Percentiles rank a stretch among this genome's conserved stretches.
Evolutionary conservation across 2,329 filamentous ascomycete genomes (phyloP).

Genomic region (Fusarium euwallaceae): DNA sequence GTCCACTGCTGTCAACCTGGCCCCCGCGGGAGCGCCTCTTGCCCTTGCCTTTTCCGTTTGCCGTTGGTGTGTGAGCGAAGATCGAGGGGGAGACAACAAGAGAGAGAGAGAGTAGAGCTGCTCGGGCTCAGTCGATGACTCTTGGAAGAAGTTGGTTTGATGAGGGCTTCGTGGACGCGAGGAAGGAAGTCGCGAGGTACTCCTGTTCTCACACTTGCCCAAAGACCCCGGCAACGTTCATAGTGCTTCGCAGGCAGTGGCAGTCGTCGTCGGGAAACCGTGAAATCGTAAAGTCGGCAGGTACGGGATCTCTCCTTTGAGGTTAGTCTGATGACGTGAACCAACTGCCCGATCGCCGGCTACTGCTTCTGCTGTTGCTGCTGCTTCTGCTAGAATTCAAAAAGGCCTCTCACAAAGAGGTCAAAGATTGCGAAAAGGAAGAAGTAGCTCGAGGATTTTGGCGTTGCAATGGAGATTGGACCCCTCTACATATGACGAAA

Average conservation of each 20-base stretch:
- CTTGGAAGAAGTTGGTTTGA: not conserved
- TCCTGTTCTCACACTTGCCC: conserved; percentile 13
- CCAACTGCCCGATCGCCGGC: not conserved
- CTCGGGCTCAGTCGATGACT: not conserved
- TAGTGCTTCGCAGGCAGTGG: not conserved
- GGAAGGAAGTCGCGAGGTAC: conserved; percentile 1
- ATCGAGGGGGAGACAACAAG: conserved; percentile 16
- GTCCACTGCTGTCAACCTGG: conserved; percentile 43
- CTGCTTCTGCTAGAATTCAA: not conserved
- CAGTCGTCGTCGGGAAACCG: conserved; percentile 17
- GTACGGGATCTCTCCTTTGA: conserved; percentile 17
- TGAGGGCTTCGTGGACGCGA: conserved; percentile 6
- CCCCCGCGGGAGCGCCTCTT: conserved; percentile 22
- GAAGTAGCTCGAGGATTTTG: conserved; percentile 1
- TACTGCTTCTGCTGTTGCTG: not conserved
- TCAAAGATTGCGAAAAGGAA: conserved; percentile 7
- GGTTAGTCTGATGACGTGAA: conserved; percentile 19
- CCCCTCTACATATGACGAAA: conserved; percentile 15
- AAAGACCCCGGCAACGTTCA: conserved; percentile 16
- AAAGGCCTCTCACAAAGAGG: not conserved
- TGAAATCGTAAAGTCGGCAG: conserved; percentile 8
- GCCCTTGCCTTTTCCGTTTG: conserved; percentile 25
- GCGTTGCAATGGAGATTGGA: conserved; percentile 16
- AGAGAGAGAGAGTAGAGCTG: not conserved
- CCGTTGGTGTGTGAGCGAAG: conserved; percentile 26